Evolutionary conservation across 345 rosid species (phyloP).

Genomic region (Brassica carinata): DNA sequence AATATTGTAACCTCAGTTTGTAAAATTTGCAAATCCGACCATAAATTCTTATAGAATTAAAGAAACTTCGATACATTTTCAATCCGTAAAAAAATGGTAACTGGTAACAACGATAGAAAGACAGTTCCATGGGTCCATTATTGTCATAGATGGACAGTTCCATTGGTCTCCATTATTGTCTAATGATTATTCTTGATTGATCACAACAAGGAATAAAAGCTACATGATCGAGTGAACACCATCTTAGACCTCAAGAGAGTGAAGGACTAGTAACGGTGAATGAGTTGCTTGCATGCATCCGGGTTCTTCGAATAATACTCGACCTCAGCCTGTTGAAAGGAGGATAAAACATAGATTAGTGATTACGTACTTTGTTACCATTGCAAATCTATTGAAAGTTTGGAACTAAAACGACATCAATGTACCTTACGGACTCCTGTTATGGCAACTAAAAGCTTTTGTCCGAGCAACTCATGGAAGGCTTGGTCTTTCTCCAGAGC

Average conservation of each 20-base stretch:
- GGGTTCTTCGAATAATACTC: slow-evolving; percentile 58
- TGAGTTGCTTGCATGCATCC: slow-evolving; percentile 77
- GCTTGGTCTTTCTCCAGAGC: slow-evolving; percentile 61
- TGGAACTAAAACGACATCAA: not conserved
- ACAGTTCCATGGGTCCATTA: not conserved
- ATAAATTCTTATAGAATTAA: not conserved
- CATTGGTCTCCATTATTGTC: slow-evolving; percentile 1
- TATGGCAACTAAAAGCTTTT: slow-evolving; percentile 71
- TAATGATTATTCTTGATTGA: not conserved
- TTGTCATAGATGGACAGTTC: not conserved
- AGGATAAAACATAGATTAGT: not conserved
- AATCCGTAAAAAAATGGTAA: not conserved
- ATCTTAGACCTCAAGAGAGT: not conserved
- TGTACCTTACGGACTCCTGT: slow-evolving; percentile 86
- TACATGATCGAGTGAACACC: slow-evolving; percentile 3
- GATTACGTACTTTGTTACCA: slow-evolving; percentile 4
- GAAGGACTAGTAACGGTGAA: slow-evolving; percentile 61
- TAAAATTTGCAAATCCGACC: slow-evolving; percentile 4
- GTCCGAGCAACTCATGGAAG: slow-evolving; percentile 64
- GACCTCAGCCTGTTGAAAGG: slow-evolving; percentile 61
- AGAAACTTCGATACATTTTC: not conserved
- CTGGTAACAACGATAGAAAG: not conserved
- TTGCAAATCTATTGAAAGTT: not conserved
- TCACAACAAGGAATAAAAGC: not conserved
- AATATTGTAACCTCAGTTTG: not conserved